Evolutionary conservation across 371 early-diverging fungal species (phyloP), one percentile per base, ranked within the genome.

Genomic region (Rhizopus arrhizus): DNA sequence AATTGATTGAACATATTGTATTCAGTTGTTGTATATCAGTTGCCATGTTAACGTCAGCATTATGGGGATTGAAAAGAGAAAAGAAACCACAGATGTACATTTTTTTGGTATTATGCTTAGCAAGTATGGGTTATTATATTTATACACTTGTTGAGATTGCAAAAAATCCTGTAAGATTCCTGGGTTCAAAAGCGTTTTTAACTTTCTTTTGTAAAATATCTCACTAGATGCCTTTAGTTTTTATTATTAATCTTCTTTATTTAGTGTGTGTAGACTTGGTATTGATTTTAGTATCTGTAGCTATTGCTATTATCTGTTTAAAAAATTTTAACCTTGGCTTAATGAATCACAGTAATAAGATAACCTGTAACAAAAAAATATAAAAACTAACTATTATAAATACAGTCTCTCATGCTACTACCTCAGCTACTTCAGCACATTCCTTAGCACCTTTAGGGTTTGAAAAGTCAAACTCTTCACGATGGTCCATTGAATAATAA

Each of bases 1-100:
- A 77, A 53, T 31, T 78, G 35, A 67, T 78, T 36, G 71, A 71
- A 59, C 81, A 94, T 49, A 94, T 94, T 7, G 79, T 93, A 33
- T 82, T 88, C 8, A 87, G 92, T 40, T 78, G 95, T 48, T 85
- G 91, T 0, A 64, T 89, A 11, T 88, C 91, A 11, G 66, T 94
- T 45, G 46, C 78, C 15, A 85, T 94, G 56, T 73, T 95, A 32
- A 70, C 81, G 12, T 53, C 88, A 29, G 95, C 93, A 11, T 84
- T 90, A 49, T 92, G 87, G 70, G 93, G 90, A 5, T 86, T 94
- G 61, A 66, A 62, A 51, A 70, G 82, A 43, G 92, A 91, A 66
- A 83, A 85, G 59, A 79, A 73, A 54, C 15, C 60, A 1, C 74
- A 81, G 12, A 85, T 91, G 80, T 70, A 69, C 53, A 53, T 70